Percentiles rank a stretch among this genome's conserved stretches.
Evolutionary conservation across 2,329 filamentous ascomycete genomes (phyloP).

Genomic region (Colletotrichum higginsianum): DNA sequence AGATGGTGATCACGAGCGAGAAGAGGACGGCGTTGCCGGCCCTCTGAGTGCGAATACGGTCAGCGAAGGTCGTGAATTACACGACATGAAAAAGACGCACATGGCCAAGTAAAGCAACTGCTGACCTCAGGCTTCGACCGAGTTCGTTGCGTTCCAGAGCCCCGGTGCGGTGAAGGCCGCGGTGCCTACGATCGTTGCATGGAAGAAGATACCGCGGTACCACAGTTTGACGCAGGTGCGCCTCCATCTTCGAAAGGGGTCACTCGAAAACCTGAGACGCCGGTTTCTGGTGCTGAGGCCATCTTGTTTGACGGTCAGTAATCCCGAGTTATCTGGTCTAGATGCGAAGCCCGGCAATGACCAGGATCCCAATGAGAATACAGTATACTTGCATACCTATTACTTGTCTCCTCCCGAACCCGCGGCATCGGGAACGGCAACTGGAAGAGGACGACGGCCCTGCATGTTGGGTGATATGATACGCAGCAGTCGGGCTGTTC

Average conservation of each 20-base stretch:
- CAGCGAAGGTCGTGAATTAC: not conserved
- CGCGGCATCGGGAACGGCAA: not conserved
- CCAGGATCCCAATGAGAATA: no score
- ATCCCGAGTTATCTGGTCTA: not conserved
- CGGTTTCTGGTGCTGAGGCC: not conserved
- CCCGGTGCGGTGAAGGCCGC: slow-evolving; percentile 49
- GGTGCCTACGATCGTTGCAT: slow-evolving; percentile 47
- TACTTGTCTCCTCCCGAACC: no score
- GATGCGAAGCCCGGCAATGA: no score
- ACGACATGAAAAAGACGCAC: slow-evolving; percentile 24
- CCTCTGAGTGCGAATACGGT: slow-evolving; percentile 36
- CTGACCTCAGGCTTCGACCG: slow-evolving; percentile 49
- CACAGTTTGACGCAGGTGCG: slow-evolving; percentile 31
- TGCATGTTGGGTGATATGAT: not conserved
- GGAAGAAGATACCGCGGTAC: slow-evolving; percentile 49
- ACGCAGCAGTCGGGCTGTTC: not conserved
- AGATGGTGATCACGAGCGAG: slow-evolving; percentile 53
- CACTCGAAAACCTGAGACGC: no score
- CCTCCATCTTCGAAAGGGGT: not conserved
- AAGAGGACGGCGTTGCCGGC: slow-evolving; percentile 56
- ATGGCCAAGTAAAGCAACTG: slow-evolving; percentile 50
- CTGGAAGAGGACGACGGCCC: not conserved
- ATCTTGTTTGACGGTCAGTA: not conserved
- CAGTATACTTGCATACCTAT: not conserved
- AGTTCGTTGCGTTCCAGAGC: slow-evolving; percentile 51